Conservation (phyloP, 1,284 basidiomycete species). For the Irpex sp. region DNA sequence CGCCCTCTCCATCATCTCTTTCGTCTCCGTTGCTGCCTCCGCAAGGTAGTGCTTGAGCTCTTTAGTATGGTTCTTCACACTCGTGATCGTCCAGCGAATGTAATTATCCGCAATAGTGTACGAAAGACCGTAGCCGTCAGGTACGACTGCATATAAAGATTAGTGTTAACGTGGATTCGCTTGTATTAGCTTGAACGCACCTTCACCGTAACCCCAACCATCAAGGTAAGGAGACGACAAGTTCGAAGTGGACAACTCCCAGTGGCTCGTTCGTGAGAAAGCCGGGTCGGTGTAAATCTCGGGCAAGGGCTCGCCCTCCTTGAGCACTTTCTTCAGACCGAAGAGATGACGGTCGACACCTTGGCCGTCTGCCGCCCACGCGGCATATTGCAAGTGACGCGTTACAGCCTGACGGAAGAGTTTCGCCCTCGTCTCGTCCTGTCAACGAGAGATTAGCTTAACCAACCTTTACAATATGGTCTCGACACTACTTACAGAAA, state of each 20-base stretch:
- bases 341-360: slow-evolving; percentile 97
- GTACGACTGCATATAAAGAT: slow-evolving; percentile 54
- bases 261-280: slow-evolving; percentile 71
- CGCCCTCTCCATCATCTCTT: slow-evolving; percentile 70
- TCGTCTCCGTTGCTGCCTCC: slow-evolving; percentile 76
- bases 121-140: slow-evolving; percentile 90
- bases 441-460: background rate
- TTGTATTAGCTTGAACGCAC: slow-evolving; percentile 34
- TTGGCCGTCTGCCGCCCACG: slow-evolving; percentile 89
- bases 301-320: slow-evolving; percentile 73
- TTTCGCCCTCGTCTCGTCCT: slow-evolving; percentile 46
- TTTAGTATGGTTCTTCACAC: slow-evolving; percentile 60
- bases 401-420: slow-evolving; percentile 77
- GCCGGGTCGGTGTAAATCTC: slow-evolving; percentile 77
- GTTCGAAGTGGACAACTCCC: slow-evolving; percentile 92
- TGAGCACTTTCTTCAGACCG: slow-evolving; percentile 82
- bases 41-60: slow-evolving; percentile 68
- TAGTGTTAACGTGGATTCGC: background rate
- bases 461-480: background rate
- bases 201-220: slow-evolving; percentile 97
- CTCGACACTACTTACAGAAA: slow-evolving; percentile 37
- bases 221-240: slow-evolving; percentile 81
- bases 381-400: slow-evolving; percentile 84
- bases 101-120: slow-evolving; percentile 88
- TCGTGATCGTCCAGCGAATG: slow-evolving; percentile 92